These are phyloP conservation scores for Ascochyta clinopodiicola DNA, from an alignment of 2,329 filamentous ascomycete genomes.

Conservation along the genomic window DNA sequence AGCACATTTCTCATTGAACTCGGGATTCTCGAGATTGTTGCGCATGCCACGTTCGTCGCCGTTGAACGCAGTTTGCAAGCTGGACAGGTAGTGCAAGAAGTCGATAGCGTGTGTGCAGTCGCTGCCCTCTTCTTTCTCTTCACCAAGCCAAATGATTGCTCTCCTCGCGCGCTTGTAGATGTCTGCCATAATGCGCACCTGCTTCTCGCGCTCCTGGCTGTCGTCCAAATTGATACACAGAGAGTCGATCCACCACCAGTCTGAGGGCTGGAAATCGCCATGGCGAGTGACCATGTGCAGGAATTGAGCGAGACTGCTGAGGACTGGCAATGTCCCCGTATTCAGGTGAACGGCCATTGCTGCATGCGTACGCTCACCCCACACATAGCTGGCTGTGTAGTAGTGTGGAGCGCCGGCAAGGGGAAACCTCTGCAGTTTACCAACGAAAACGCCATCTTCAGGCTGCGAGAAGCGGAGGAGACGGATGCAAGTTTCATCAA, in stretches of 20 bases:
- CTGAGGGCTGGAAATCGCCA: conserved; percentile 25
- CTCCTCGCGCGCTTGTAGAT: conserved; percentile 35
- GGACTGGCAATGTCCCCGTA: conserved; percentile 24
- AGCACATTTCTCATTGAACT: conserved; percentile 27
- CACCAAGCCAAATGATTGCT: conserved; percentile 34
- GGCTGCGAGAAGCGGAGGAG: conserved; percentile 29
- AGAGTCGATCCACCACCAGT: conserved; percentile 45
- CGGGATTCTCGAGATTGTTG: conserved; percentile 21
- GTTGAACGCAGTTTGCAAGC: conserved; percentile 26
- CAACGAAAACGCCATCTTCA: conserved; percentile 20
- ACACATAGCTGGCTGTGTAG: conserved; percentile 39
- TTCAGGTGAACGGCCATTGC: conserved; percentile 19
- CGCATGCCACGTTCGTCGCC: conserved; percentile 27
- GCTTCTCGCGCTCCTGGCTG: conserved; percentile 31
- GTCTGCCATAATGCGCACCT: conserved; percentile 42
- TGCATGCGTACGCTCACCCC: conserved; percentile 27
- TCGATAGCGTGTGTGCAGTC: conserved; percentile 35
- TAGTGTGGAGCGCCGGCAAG: conserved; percentile 37
- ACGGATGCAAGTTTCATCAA: conserved; percentile 28
- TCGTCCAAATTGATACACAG: conserved; percentile 40
- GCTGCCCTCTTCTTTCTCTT: conserved; percentile 53
- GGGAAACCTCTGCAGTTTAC: conserved; percentile 29
- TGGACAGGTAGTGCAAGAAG: conserved; percentile 32
- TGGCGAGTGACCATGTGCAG: conserved; percentile 31
- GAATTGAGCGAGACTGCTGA: conserved; percentile 31